phyloP scores from a whole-genome alignment of 106 monocot genomes.

The Posidonia australis region DNA sequence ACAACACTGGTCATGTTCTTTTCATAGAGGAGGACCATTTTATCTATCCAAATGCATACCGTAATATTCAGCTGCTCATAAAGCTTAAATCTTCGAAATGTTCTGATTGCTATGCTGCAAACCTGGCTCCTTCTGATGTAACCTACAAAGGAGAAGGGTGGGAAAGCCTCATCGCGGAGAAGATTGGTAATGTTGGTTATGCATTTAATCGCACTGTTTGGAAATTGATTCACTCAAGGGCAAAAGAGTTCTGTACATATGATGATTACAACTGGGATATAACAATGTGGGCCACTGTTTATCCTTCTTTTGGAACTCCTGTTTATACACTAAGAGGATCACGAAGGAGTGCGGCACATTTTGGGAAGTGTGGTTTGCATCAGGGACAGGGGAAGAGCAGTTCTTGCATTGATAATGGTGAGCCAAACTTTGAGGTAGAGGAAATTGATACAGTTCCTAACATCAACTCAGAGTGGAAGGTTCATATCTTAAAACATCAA shows the following conservation, averaged over 20 bases:
- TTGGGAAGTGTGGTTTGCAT: constrained; percentile 94
- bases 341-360: constrained; percentile 73
- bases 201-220: constrained; percentile 85
- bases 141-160: constrained; percentile 67
- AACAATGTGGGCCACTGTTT: constrained; percentile 94
- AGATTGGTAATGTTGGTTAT: constrained; percentile 93
- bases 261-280: constrained; percentile 99
- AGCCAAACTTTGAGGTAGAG: constrained; percentile 35
- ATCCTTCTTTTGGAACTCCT: constrained; percentile 62
- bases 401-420: constrained; percentile 58
- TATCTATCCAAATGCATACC: constrained; percentile 88
- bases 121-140: constrained; percentile 87
- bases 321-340: constrained; percentile 76
- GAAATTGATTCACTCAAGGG: constrained; percentile 77
- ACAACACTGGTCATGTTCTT: constrained; percentile 52
- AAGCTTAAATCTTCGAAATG: constrained; percentile 59
- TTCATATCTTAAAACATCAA: constrained; percentile 38
- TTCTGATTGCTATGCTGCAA: constrained; percentile 67
- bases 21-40: constrained; percentile 98
- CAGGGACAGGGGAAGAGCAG: constrained; percentile 59
- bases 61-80: constrained; percentile 57
- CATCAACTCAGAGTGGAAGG: constrained; percentile 56
- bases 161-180: constrained; percentile 63
- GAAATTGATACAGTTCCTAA: constrained; percentile 49
- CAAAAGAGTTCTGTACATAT: constrained; percentile 77